Percentiles rank a stretch among this genome's conserved stretches.
Conservation (phyloP, 129 eudicot species). For the Chrysanthemum lavandulifolium region DNA sequence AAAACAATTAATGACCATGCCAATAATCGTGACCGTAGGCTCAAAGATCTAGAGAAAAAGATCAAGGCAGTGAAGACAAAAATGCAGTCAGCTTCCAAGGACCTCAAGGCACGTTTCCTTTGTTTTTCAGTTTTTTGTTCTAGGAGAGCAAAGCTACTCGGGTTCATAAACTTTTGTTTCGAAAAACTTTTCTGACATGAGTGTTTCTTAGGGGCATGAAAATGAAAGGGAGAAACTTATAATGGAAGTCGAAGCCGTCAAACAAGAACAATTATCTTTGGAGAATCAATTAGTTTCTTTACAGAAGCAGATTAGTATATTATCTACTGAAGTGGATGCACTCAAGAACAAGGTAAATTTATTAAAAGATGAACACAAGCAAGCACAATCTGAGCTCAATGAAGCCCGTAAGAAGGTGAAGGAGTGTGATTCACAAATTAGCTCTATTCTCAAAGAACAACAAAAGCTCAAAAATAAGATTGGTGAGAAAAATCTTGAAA, state of each 20-base stretch:
- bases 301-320: constrained; percentile 57
- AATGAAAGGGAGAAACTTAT: constrained; percentile 81
- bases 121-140: too few species aligned
- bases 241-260: constrained; percentile 87
- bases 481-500: constrained; percentile 71
- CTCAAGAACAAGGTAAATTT: constrained; percentile 59
- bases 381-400: constrained; percentile 73
- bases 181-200: constrained; percentile 3
- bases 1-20: constrained; percentile 75
- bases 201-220: constrained; percentile 61
- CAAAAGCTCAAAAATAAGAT: constrained; percentile 61
- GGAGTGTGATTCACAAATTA: constrained; percentile 86
- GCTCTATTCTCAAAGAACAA: constrained; percentile 69
- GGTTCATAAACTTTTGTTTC: too few species aligned
- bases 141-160: too few species aligned
- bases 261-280: constrained; percentile 62
- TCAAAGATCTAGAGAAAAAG: constrained; percentile 76
- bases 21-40: constrained; percentile 66
- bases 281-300: constrained; percentile 66
- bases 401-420: constrained; percentile 65
- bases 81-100: constrained; percentile 82
- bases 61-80: constrained; percentile 67
- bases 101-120: constrained; percentile 58
- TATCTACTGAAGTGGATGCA: constrained; percentile 58
- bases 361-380: constrained; percentile 45